These are phyloP conservation scores for Aspergillus diversus DNA, from an alignment of 495 filamentous ascomycete species.

Conservation along the genomic window DNA sequence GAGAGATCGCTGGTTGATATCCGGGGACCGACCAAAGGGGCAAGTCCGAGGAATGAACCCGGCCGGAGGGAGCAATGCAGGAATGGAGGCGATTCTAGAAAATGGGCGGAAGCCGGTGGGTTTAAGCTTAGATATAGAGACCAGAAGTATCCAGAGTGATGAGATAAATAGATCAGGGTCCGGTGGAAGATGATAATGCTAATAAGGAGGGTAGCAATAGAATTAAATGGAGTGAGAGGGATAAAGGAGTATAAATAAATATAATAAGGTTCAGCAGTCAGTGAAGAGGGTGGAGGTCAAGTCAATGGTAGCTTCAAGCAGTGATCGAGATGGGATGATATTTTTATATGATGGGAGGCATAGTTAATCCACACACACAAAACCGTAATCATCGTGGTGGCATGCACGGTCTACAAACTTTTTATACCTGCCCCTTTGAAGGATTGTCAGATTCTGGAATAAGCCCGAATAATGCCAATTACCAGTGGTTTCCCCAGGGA, in stretches of 20 bases:
- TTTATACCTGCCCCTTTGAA: neutral
- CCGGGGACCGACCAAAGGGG: constrained; percentile 26
- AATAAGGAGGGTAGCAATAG: neutral
- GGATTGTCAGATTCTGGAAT: constrained; percentile 8
- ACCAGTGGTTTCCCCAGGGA: neutral
- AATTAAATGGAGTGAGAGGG: neutral
- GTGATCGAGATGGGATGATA: neutral
- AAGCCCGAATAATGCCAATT: constrained; percentile 3
- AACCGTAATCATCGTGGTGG: neutral
- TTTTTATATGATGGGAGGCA: neutral
- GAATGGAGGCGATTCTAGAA: constrained; percentile 12
- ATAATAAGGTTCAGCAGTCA: neutral
- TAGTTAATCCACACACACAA: too few relatives aligned
- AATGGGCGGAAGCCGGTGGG: constrained; percentile 3
- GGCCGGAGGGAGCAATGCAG: neutral
- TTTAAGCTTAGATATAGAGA: neutral
- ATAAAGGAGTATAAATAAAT: neutral
- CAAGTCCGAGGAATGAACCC: constrained; percentile 25
- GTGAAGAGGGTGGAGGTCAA: neutral
- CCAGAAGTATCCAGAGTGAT: neutral
- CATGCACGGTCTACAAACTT: neutral
- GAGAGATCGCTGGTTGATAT: neutral
- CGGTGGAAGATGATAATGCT: neutral
- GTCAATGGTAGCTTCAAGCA: neutral
- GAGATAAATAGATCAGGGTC: neutral